Evolutionary conservation across 2,329 filamentous ascomycete species (phyloP), one percentile per base, ranked within the genome.

Genomic region (Apiospora saccharicola): DNA sequence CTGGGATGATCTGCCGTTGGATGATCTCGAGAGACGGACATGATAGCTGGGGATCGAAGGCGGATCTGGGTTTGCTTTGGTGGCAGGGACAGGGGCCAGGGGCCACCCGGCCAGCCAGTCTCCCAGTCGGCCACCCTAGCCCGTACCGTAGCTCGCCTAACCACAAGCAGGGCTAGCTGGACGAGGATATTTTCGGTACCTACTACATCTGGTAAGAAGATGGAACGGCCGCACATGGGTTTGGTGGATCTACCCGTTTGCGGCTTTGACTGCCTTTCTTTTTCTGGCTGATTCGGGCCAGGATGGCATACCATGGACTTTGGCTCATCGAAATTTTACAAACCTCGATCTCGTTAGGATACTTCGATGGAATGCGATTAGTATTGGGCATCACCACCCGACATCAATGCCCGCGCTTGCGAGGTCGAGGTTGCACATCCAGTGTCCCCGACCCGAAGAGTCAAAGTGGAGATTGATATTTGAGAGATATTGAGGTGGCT

Each of bases 1-100:
- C 47, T 70, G 61, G 69, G 74, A 74, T 72, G 74, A 22, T 22
- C 68, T 73, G 68, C 61, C 44, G 75, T 74, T 74, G 73, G 72
- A 70, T 74, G 75, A 77, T 77, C 71, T 72, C 69, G 51, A 37
- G 34, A 37, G 44, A 46, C 46, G 34, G 53, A 74, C 57, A 64
- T 64, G 57, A 64, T 64, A 64, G 57, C 57, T 64, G 57, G 34
- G 8, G 57, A 64, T 64, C 57, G 57, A 41, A 41, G 57, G 34
- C 34, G 57, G 34, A 64, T 64, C 34, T 64, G 57, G 30, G 34
- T 61, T 61, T 37, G 19, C 53, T 51, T 30, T 30, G 24, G 24
- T 13, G 19, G 51, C 24, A 30, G 14, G 26, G 26, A 8, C 51
- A 34, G 51, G 51, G 26, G 26, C 26, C 26, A 30, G 4, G 51